Evolutionary conservation across 192 early-diverging fungal species (phyloP), one percentile per base, ranked within the genome.

Genomic region (Coemansia interrupta): DNA sequence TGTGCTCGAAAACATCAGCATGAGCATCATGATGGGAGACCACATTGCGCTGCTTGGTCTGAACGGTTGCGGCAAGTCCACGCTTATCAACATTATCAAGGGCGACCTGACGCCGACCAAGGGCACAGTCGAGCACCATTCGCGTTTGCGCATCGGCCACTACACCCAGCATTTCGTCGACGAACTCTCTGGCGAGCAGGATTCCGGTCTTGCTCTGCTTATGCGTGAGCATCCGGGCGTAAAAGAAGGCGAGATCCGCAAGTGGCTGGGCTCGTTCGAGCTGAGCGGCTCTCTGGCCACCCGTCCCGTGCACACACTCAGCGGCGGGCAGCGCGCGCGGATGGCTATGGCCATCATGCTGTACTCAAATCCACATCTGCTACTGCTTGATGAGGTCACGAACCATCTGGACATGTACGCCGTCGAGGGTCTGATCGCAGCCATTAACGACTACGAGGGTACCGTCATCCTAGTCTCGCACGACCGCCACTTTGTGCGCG

Each of bases 331-430:
- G 72, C 73, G 83, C 40, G 86, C 85, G 17, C 74, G 93, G 15
- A 84, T 97, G 40, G 87, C 88, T 0, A 74, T 93, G 64, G 89
- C 90, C 2, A 64, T 85, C 7, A 83, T 87, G 66, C 73, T 87
- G 46, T 80, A 82, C 32, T 78, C 80, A 18, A 67, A 73, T 49
- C 87, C 88, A 29, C 87, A 92, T 57, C 57, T 92, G 49, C 69
- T 90, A 17, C 58, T 90, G 42, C 77, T 92, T 8, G 90, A 92
- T 68, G 90, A 92, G 59, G 87, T 89, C 54, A 93, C 92, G 7
- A 96, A 92, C 60, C 94, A 90, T 59, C 74, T 96, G 26, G 94
- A 96, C 77, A 90, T 93, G 80, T 82, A 84, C 32, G 90, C 92
- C 3, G 89, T 92, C 50, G 83, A 89, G 28, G 85, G 86, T 11